Evolutionary conservation across 2,329 filamentous ascomycete species (phyloP).

Genomic region (Alternaria sp.): DNA sequence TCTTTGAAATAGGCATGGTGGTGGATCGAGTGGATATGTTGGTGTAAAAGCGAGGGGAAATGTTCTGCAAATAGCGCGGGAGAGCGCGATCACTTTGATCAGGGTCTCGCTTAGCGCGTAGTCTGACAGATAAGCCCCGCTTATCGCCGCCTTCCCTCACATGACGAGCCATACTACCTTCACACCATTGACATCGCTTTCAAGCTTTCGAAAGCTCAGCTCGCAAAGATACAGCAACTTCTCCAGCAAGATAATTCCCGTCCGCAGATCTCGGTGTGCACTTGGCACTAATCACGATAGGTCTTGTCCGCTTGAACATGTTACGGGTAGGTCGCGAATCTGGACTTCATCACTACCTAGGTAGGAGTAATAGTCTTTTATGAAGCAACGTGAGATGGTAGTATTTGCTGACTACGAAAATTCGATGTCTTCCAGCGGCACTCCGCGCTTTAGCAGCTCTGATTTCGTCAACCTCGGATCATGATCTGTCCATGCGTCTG

Average conservation of each 20-base stretch:
- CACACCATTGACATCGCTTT: neutral
- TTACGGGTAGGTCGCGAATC: neutral
- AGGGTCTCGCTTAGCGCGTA: constrained; percentile 11
- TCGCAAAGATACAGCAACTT: too few relatives aligned
- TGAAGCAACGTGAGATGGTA: too few relatives aligned
- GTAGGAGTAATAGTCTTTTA: too few relatives aligned
- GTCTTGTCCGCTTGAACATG: neutral
- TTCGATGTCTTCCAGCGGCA: neutral
- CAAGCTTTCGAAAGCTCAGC: neutral
- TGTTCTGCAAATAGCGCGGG: constrained; percentile 1
- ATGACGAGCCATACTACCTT: neutral
- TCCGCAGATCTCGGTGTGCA: neutral
- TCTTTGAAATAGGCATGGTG: constrained; percentile 58
- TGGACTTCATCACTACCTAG: neutral
- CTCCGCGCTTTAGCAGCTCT: neutral
- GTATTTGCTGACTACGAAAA: neutral
- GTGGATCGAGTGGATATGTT: neutral
- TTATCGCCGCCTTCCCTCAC: neutral
- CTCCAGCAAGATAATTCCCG: neutral
- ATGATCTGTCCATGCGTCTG: rapidly evolving
- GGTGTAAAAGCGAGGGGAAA: constrained; percentile 1
- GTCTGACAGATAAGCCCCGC: constrained; percentile 1
- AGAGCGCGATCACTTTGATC: constrained; percentile 1
- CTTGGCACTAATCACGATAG: neutral
- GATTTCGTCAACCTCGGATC: neutral